Conservation (phyloP, 1,284 basidiomycete genomes). For the Fomitopsis palustris region DNA sequence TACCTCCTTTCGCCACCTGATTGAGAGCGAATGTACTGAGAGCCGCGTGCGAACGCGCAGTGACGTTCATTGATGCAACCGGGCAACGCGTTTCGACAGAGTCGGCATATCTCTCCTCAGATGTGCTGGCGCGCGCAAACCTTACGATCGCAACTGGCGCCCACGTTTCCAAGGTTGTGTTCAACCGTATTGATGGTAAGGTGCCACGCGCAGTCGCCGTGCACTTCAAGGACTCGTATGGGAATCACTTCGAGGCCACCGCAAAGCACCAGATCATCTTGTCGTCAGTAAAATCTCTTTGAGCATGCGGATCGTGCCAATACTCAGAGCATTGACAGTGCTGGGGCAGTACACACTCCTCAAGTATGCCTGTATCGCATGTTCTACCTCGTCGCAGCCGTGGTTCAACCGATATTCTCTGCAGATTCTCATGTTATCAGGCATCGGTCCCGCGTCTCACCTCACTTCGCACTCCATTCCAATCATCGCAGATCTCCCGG, state of each 20-base stretch:
- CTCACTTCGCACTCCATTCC: constrained; percentile 46
- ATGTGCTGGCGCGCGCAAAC: constrained; percentile 59
- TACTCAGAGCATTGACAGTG: constrained; percentile 34
- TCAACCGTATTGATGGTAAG: constrained; percentile 37
- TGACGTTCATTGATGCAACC: constrained; percentile 56
- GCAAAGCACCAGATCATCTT: constrained; percentile 60
- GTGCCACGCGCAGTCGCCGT: constrained; percentile 54
- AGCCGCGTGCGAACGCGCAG: too few species aligned
- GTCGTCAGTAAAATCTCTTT: constrained; percentile 37
- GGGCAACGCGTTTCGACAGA: constrained; percentile 57
- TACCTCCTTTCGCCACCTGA: too few species aligned
- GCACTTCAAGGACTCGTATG: constrained; percentile 44
- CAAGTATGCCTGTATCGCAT: constrained; percentile 37
- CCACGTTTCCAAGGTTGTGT: constrained; percentile 53
- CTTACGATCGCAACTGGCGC: constrained; percentile 54
- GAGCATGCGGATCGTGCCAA: not conserved
- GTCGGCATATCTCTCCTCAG: constrained; percentile 58
- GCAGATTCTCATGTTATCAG: constrained; percentile 71
- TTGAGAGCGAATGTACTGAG: too few species aligned
- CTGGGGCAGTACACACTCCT: constrained; percentile 61
- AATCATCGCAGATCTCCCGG: constrained; percentile 50
- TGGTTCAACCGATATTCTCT: not conserved
- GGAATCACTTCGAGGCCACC: constrained; percentile 37
- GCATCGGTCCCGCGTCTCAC: constrained; percentile 56
- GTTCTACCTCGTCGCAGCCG: not conserved